These are phyloP conservation scores for Cladobotryum protrusum DNA, from an alignment of 2,329 filamentous ascomycete genomes.

Conservation along the genomic window DNA sequence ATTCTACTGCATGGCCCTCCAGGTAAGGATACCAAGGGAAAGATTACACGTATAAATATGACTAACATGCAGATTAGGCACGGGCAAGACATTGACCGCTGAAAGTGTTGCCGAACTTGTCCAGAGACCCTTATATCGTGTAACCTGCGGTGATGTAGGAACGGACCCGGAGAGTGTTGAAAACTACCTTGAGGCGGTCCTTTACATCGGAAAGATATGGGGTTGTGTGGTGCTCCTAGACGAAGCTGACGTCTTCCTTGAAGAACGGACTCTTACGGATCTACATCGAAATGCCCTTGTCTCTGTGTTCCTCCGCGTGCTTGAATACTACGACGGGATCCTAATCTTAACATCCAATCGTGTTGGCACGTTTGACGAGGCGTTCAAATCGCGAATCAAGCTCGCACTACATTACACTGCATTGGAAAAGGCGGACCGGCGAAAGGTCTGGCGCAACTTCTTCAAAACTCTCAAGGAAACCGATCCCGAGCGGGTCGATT, in stretches of 20 bases:
- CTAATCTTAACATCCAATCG: slow-evolving; percentile 47
- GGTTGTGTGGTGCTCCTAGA: slow-evolving; percentile 33
- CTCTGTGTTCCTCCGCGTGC: slow-evolving; percentile 38
- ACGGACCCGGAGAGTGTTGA: slow-evolving; percentile 37
- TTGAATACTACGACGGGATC: slow-evolving; percentile 43
- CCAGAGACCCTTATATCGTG: slow-evolving; percentile 39
- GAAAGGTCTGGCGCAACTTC: slow-evolving; percentile 5
- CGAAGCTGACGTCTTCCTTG: slow-evolving; percentile 32
- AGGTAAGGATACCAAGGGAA: slow-evolving; percentile 17
- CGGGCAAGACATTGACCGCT: slow-evolving; percentile 44
- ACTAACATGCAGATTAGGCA: slow-evolving; percentile 9
- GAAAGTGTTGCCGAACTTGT: slow-evolving; percentile 36
- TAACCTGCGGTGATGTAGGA: slow-evolving; percentile 44
- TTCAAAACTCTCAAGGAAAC: slow-evolving; percentile 20
- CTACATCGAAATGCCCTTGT: slow-evolving; percentile 32
- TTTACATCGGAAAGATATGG: slow-evolving; percentile 35
- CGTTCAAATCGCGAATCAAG: slow-evolving; percentile 44
- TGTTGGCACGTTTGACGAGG: slow-evolving; percentile 42
- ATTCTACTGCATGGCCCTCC: slow-evolving; percentile 42
- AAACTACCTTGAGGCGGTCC: slow-evolving; percentile 34
- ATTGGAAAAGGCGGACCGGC: slow-evolving; percentile 22
- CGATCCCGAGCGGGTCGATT: slow-evolving; percentile 12
- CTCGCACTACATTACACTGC: slow-evolving; percentile 39
- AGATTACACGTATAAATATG: too few species aligned
- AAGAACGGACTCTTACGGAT: slow-evolving; percentile 22